Percentiles rank a stretch among this genome's conserved stretches.
Evolutionary conservation across 73 alveolate genomes (phyloP).

Genomic region (Paramecium octaurelia): DNA sequence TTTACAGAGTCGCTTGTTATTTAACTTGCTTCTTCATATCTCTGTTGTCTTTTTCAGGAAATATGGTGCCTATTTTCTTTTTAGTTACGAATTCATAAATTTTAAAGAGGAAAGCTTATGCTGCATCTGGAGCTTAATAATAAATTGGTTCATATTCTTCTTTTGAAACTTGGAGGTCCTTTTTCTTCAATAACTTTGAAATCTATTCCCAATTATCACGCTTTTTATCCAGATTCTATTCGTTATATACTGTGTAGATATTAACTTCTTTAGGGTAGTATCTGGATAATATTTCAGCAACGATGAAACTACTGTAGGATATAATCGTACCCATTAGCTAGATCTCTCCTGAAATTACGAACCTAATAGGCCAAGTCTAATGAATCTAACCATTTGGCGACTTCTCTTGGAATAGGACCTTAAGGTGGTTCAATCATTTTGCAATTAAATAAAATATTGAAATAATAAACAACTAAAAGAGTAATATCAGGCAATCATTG

Average conservation of each 20-base stretch:
- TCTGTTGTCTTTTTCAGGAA: conserved; percentile 51
- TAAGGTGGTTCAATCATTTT: conserved; percentile 5
- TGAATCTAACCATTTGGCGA: conserved; percentile 60
- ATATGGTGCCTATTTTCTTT: conserved; percentile 34
- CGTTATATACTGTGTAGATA: conserved; percentile 54
- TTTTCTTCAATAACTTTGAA: conserved; percentile 47
- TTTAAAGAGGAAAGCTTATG: conserved; percentile 35
- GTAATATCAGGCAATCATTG: neutral
- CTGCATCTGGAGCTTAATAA: conserved; percentile 62
- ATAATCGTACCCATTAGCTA: conserved; percentile 55
- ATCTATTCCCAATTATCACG: conserved; percentile 63
- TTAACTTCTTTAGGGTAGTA: conserved; percentile 57
- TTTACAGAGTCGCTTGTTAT: neutral
- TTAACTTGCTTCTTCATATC: conserved; percentile 11
- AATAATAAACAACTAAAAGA: neutral
- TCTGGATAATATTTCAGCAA: conserved; percentile 58
- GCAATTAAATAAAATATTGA: neutral
- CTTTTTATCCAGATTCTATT: conserved; percentile 32
- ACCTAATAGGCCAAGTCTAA: conserved; percentile 61
- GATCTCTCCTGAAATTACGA: conserved; percentile 60
- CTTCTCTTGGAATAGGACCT: conserved; percentile 63
- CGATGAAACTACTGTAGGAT: conserved; percentile 12
- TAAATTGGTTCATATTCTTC: conserved; percentile 63
- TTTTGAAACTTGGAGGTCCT: conserved; percentile 6
- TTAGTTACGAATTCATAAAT: conserved; percentile 45